Percentiles rank a stretch among this genome's conserved stretches.
Conservation (phyloP, 148 eudicot species). For the Arbutus unedo region DNA sequence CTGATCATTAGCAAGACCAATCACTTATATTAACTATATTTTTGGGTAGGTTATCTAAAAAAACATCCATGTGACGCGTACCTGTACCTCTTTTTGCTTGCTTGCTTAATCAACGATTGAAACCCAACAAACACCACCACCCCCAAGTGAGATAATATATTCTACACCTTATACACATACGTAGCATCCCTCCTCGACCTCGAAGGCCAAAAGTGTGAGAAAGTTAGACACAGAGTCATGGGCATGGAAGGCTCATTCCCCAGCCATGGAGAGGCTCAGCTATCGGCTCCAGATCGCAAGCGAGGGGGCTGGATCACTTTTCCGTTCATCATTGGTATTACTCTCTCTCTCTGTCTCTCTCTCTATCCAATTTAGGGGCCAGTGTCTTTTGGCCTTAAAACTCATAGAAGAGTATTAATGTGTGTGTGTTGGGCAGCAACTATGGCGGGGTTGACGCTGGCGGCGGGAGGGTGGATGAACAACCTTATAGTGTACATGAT, state of each 20-base stretch:
- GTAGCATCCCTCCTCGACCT: background rate
- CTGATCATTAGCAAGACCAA: no score
- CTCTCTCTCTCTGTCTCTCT: background rate
- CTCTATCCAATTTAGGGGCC: no score
- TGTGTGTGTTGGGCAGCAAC: constrained; percentile 23
- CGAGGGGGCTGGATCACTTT: constrained; percentile 36
- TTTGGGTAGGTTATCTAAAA: no score
- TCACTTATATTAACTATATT: no score
- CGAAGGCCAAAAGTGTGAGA: no score
- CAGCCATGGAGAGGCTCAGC: background rate
- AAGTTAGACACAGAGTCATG: background rate
- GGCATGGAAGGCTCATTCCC: background rate
- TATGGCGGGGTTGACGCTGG: constrained; percentile 31
- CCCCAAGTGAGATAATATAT: no score
- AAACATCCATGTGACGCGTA: no score
- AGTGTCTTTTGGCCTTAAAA: no score
- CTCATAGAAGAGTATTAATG: background rate
- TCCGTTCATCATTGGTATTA: constrained; percentile 34
- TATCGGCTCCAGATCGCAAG: background rate
- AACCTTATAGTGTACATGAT: constrained; percentile 41
- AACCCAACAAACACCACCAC: no score
- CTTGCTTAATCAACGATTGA: no score
- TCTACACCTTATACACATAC: no score
- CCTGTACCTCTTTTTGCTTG: background rate
- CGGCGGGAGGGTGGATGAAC: constrained; percentile 31